phyloP scores from a whole-genome alignment of 768 basidiomycete species.

The Nevesoporus exiguus region DNA sequence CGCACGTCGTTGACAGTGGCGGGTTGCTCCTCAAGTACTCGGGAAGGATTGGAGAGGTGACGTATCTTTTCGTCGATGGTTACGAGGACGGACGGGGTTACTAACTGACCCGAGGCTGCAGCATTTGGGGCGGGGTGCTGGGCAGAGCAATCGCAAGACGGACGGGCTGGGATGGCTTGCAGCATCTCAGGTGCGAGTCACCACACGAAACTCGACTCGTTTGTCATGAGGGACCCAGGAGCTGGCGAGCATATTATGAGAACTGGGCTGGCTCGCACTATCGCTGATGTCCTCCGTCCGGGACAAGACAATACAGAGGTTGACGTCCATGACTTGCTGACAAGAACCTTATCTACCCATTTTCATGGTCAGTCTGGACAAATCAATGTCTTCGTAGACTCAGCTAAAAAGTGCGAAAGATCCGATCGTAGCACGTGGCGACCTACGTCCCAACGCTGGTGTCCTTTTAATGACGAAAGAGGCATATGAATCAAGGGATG shows the following conservation, averaged over 20 bases:
- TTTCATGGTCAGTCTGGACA: constrained; percentile 49
- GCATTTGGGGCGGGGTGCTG: constrained; percentile 75
- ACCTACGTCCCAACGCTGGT: constrained; percentile 54
- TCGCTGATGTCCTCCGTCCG: constrained; percentile 45
- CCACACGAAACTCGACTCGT: background rate
- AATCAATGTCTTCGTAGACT: background rate
- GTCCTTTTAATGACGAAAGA: constrained; percentile 59
- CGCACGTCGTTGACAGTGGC: constrained; percentile 44
- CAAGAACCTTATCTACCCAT: constrained; percentile 40
- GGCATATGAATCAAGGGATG: constrained; percentile 24
- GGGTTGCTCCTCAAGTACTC: constrained; percentile 74
- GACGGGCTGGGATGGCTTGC: constrained; percentile 49
- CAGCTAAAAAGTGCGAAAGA: constrained; percentile 25
- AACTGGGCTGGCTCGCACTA: constrained; percentile 47
- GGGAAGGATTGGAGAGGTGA: constrained; percentile 74
- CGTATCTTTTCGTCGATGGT: background rate
- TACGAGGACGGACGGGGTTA: background rate
- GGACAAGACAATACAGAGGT: constrained; percentile 26
- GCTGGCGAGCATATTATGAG: constrained; percentile 71
- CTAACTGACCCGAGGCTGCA: constrained; percentile 49
- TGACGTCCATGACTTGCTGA: constrained; percentile 58
- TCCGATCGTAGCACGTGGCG: constrained; percentile 37
- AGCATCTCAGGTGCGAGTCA: constrained; percentile 53
- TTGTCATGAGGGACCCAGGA: constrained; percentile 38
- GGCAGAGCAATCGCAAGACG: constrained; percentile 42